phyloP scores from a whole-genome alignment of 23 red algal species.

The Gracilaria vermiculophylla region DNA sequence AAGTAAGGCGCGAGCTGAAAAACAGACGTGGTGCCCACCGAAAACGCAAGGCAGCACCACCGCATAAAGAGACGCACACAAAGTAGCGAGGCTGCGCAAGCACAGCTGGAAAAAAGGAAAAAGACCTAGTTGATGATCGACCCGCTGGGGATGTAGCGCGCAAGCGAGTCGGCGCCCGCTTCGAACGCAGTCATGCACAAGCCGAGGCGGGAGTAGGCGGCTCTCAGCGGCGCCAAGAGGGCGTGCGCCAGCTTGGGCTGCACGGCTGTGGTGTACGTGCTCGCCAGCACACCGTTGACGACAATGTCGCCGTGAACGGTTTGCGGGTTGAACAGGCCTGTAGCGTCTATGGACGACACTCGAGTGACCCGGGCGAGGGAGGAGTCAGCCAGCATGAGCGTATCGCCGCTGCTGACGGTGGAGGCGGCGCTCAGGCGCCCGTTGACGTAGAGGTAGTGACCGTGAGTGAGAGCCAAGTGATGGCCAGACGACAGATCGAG shows the following conservation, averaged over 20 bases:
- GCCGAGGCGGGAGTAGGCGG: conserved; percentile 40
- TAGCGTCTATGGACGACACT: not conserved
- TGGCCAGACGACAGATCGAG: conserved; percentile 36
- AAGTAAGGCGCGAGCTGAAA: no score
- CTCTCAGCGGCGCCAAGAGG: conserved; percentile 68
- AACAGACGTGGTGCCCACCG: not conserved
- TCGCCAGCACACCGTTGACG: conserved; percentile 59
- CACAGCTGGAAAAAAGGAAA: not conserved
- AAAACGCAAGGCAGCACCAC: no score
- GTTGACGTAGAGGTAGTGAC: conserved; percentile 78
- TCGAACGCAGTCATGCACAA: conserved; percentile 38
- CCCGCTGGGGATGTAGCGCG: conserved; percentile 45
- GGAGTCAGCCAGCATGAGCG: conserved; percentile 45
- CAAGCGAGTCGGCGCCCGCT: conserved; percentile 37
- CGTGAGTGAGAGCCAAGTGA: conserved; percentile 30
- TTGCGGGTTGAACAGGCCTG: conserved; percentile 83
- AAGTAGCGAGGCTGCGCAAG: not conserved
- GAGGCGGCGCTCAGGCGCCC: conserved; percentile 45
- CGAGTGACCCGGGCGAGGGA: conserved; percentile 18
- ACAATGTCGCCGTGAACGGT: conserved; percentile 80
- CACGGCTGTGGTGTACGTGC: conserved; percentile 73
- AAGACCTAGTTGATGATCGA: conserved; percentile 15
- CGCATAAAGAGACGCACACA: no score
- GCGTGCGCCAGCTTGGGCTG: conserved; percentile 60
- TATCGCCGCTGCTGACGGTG: conserved; percentile 46